phyloP scores from a whole-genome alignment of 148 eudicot genomes.

The Rhododendron henanense region DNA sequence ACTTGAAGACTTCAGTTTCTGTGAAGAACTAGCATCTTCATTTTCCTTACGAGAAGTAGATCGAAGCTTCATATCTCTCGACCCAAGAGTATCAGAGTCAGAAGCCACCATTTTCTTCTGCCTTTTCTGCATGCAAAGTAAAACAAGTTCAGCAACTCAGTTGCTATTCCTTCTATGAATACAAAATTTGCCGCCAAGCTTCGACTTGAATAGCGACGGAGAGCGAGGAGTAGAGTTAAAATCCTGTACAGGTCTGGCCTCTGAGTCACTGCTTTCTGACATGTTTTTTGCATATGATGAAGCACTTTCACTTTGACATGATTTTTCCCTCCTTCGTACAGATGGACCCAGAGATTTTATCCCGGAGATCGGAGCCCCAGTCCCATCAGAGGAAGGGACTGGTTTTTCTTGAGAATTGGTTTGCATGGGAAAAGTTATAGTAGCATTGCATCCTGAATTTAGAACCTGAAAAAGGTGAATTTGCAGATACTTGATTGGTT shows the following conservation, averaged over 20 bases:
- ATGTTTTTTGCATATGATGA: constrained; percentile 59
- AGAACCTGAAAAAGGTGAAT: constrained; percentile 37
- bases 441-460: constrained; percentile 38
- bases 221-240: constrained; percentile 27
- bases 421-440: constrained; percentile 28
- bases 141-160: constrained; percentile 62
- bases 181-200: constrained; percentile 41
- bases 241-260: constrained; percentile 45
- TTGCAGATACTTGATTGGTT: constrained; percentile 3
- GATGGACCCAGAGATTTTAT: constrained; percentile 48
- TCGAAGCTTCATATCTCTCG: constrained; percentile 47
- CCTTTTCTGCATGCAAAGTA: constrained; percentile 60
- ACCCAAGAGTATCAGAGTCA: constrained; percentile 53
- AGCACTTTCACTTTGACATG: constrained; percentile 73
- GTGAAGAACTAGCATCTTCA: constrained; percentile 49
- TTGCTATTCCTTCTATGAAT: constrained; percentile 55
- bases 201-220: constrained; percentile 34
- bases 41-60: constrained; percentile 44
- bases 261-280: constrained; percentile 86
- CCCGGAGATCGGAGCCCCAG: constrained; percentile 30
- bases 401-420: constrained; percentile 45
- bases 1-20: constrained; percentile 37
- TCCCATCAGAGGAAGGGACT: constrained; percentile 41
- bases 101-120: constrained; percentile 62
- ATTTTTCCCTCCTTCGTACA: constrained; percentile 46